phyloP scores from a whole-genome alignment of 2,329 filamentous ascomycete species.

The Fusarium sp. region DNA sequence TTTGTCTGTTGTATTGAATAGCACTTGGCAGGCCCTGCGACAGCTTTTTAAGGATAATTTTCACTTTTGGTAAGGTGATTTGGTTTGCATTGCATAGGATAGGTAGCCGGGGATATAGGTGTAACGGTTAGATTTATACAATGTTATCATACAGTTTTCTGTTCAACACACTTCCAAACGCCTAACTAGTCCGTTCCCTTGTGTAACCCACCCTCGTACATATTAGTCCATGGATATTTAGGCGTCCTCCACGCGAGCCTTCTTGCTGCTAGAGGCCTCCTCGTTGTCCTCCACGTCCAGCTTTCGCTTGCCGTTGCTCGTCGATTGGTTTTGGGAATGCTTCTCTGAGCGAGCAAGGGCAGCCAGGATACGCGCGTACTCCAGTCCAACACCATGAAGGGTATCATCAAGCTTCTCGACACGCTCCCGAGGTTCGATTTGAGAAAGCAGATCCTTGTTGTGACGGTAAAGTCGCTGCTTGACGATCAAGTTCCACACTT shows the following conservation, averaged over 20 bases:
- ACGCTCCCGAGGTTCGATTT: conserved; percentile 77
- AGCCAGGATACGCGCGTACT: conserved; percentile 77
- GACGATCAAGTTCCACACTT: conserved; percentile 80
- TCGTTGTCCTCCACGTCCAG: conserved; percentile 49
- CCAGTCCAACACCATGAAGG: conserved; percentile 76
- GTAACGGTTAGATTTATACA: conserved; percentile 38
- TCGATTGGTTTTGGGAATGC: conserved; percentile 40
- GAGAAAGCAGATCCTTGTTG: conserved; percentile 78
- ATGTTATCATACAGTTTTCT: conserved; percentile 36
- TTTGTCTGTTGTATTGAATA: conserved; percentile 32
- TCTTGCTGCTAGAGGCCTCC: conserved; percentile 61
- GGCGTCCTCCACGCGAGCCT: conserved; percentile 58
- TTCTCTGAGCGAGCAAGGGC: conserved; percentile 59
- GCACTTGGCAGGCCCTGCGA: conserved; percentile 34
- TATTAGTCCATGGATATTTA: conserved; percentile 28
- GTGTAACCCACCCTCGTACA: background rate
- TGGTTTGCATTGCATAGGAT: conserved; percentile 34
- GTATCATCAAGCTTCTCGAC: conserved; percentile 81
- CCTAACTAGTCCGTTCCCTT: conserved; percentile 23
- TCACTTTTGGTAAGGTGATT: conserved; percentile 42
- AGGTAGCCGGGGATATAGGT: conserved; percentile 44
- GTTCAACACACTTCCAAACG: conserved; percentile 27
- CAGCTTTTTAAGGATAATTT: conserved; percentile 29
- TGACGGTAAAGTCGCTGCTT: conserved; percentile 84
- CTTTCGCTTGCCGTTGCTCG: conserved; percentile 64